Evolutionary conservation across 73 alveolate genomes (phyloP).

Genomic region (Symbiodinium pilosum): DNA sequence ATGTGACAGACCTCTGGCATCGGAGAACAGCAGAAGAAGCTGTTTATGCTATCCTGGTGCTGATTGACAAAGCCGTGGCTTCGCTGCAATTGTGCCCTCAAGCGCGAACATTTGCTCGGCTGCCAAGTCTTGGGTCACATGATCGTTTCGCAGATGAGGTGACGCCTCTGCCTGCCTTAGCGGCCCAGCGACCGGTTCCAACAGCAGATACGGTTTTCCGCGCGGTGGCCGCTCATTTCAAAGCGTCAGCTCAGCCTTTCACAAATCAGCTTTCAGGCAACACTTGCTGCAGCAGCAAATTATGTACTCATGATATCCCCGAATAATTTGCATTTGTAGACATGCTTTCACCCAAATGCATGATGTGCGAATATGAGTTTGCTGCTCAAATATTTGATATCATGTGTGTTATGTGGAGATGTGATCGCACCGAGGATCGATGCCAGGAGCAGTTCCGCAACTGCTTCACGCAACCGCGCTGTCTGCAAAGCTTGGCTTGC

Average conservation of each 20-base stretch:
- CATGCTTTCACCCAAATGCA: too few relatives aligned
- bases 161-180: constrained; percentile 35
- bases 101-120: not conserved
- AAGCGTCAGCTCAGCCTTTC: too few relatives aligned
- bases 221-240: constrained; percentile 14
- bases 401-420: too few relatives aligned
- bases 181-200: constrained; percentile 63
- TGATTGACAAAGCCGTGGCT: constrained; percentile 48
- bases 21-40: constrained; percentile 92
- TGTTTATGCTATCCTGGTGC: constrained; percentile 66
- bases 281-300: too few relatives aligned
- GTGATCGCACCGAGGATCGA: not conserved
- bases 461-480: constrained; percentile 93
- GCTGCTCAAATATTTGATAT: too few relatives aligned
- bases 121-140: not conserved
- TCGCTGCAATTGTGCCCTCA: not conserved
- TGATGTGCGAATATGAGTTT: too few relatives aligned
- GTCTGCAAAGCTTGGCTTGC: constrained; percentile 78
- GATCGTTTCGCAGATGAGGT: constrained; percentile 6
- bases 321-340: too few relatives aligned
- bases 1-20: constrained; percentile 77
- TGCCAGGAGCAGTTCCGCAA: constrained; percentile 76
- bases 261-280: too few relatives aligned
- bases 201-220: constrained; percentile 70
- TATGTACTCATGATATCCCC: too few relatives aligned